phyloP scores from a whole-genome alignment of 2,329 filamentous ascomycete species.

The Phoma sp. region DNA sequence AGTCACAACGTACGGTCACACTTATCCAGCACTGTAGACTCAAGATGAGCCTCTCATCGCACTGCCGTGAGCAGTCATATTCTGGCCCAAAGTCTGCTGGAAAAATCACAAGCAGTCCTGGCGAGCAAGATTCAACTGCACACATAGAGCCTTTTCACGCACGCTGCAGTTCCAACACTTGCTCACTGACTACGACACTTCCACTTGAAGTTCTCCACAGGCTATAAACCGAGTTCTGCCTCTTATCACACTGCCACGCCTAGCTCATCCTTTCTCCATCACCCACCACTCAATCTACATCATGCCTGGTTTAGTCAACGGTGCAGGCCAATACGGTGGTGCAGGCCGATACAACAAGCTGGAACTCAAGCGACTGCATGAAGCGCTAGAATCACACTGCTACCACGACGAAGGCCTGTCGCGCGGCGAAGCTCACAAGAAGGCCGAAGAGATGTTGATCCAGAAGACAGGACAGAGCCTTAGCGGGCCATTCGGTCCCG shows the following conservation, averaged over 20 bases:
- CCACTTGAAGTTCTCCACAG: too few relatives aligned
- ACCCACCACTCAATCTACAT: background rate
- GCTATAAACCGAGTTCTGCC: background rate
- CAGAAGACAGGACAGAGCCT: background rate
- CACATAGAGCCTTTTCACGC: background rate
- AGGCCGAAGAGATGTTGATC: background rate
- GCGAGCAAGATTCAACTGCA: background rate
- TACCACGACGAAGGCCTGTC: background rate
- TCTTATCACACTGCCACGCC: background rate
- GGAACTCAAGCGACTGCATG: background rate
- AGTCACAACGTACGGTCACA: background rate
- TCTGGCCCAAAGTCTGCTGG: background rate
- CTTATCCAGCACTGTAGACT: background rate
- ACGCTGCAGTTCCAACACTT: background rate
- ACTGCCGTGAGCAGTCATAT: background rate
- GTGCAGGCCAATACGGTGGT: background rate
- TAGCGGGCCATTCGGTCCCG: background rate
- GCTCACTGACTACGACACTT: background rate
- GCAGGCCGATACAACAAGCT: background rate
- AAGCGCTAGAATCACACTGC: background rate
- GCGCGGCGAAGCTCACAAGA: background rate
- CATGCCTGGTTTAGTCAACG: background rate
- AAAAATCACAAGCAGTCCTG: background rate
- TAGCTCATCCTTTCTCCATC: too few relatives aligned
- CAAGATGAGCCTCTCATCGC: background rate